Conservation (phyloP, 2,329 filamentous ascomycete genomes). For the Colletotrichum higginsianum region DNA sequence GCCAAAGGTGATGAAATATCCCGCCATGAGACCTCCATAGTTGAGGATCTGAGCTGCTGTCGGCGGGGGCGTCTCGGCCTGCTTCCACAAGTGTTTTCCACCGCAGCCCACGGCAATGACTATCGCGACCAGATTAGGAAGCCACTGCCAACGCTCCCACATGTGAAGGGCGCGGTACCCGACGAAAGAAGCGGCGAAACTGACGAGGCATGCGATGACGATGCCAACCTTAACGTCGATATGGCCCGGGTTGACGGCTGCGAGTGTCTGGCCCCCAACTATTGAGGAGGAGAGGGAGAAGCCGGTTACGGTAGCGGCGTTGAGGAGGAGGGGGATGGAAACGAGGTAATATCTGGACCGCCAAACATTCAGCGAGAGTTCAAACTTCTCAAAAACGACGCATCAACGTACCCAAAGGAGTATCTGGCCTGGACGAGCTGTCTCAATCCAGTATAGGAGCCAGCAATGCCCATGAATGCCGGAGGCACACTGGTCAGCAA, state of each 20-base stretch:
- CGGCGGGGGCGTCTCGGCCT: constrained; percentile 57
- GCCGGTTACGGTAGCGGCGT: constrained; percentile 70
- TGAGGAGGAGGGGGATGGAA: constrained; percentile 66
- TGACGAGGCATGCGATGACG: constrained; percentile 67
- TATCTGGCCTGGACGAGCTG: constrained; percentile 75
- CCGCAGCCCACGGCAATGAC: constrained; percentile 68
- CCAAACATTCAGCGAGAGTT: constrained; percentile 9
- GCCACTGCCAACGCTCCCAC: constrained; percentile 71
- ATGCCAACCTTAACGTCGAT: constrained; percentile 70
- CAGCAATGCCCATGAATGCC: constrained; percentile 69
- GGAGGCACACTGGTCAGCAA: constrained; percentile 67
- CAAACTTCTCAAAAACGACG: constrained; percentile 1
- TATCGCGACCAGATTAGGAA: constrained; percentile 67
- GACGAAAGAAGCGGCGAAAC: constrained; percentile 68
- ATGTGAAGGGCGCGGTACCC: constrained; percentile 69
- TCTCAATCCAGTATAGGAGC: constrained; percentile 70
- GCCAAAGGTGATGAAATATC: constrained; percentile 69
- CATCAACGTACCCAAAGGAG: constrained; percentile 64
- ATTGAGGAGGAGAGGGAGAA: constrained; percentile 71
- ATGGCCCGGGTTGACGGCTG: constrained; percentile 59
- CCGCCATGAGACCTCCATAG: constrained; percentile 63
- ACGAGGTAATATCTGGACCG: constrained; percentile 63
- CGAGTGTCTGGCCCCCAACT: constrained; percentile 68
- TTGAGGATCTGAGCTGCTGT: constrained; percentile 57
- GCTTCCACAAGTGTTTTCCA: constrained; percentile 63